These are phyloP conservation scores for Schoenoplectus tabernaemontani DNA, from an alignment of 202 grass and related monocot genomes.

Conservation along the genomic window DNA sequence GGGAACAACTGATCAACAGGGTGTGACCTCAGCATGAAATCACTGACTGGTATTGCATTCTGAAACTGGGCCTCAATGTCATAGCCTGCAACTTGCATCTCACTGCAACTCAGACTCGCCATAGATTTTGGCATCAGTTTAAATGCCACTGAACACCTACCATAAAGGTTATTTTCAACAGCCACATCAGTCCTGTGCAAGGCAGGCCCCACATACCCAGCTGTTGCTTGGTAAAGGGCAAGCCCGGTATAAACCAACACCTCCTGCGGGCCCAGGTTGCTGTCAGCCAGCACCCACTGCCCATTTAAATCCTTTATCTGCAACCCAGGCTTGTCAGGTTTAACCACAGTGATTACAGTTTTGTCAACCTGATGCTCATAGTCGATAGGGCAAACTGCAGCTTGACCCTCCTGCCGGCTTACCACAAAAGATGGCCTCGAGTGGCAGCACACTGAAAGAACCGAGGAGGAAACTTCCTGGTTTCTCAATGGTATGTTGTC, in stretches of 20 bases:
- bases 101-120: constrained; percentile 55
- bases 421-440: constrained; percentile 57
- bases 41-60: constrained; percentile 53
- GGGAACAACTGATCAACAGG: constrained; percentile 45
- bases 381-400: constrained; percentile 42
- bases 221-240: constrained; percentile 69
- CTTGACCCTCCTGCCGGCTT: constrained; percentile 35
- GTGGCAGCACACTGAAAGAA: constrained; percentile 75
- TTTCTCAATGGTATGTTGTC: constrained; percentile 74
- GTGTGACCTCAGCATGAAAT: constrained; percentile 72
- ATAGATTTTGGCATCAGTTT: constrained; percentile 72
- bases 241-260: constrained; percentile 63
- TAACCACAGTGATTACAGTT: constrained; percentile 67
- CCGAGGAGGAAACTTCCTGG: constrained; percentile 68
- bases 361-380: constrained; percentile 68
- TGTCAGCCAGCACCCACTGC: constrained; percentile 60
- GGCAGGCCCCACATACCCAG: constrained; percentile 64
- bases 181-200: constrained; percentile 45
- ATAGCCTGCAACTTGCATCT: constrained; percentile 70
- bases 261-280: constrained; percentile 59
- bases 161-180: constrained; percentile 34
- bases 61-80: constrained; percentile 67
- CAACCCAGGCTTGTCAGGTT: constrained; percentile 60
- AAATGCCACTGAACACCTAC: constrained; percentile 62
- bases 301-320: constrained; percentile 76